These are phyloP conservation scores for Coemansia furcata DNA, from an alignment of 192 early-diverging fungal species.

Conservation along the genomic window DNA sequence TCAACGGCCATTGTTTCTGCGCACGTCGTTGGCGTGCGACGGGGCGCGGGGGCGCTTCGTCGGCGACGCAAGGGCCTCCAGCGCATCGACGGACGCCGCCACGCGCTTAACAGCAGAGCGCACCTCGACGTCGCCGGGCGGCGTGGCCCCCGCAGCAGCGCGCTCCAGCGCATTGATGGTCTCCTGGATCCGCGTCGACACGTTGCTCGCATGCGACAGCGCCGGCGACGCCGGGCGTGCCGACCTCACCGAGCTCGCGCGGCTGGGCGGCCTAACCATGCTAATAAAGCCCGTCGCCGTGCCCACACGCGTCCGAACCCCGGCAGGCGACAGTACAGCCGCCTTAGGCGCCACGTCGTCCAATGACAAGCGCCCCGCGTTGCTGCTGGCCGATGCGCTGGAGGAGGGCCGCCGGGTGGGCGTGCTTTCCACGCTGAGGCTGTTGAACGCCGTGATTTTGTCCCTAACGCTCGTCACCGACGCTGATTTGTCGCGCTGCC, in stretches of 20 bases:
- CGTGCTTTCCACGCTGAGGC: conserved; percentile 7
- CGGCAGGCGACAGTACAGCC: not conserved
- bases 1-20: not conserved
- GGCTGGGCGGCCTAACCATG: conserved; percentile 14
- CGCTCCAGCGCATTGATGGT: conserved; percentile 36
- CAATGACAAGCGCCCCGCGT: not conserved
- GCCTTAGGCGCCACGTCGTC: not conserved
- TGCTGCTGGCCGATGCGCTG: not conserved
- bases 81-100: not conserved
- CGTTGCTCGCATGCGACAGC: conserved; percentile 32
- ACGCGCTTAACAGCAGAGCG: conserved; percentile 21
- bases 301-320: conserved; percentile 13
- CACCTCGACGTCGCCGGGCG: not conserved
- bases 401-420: not conserved
- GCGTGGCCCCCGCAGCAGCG: conserved; percentile 1
- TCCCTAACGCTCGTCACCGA: conserved; percentile 33
- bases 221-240: conserved; percentile 38
- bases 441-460: conserved; percentile 40
- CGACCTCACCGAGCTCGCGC: conserved; percentile 4
- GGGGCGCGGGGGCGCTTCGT: conserved; percentile 37
- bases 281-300: conserved; percentile 44
- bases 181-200: conserved; percentile 33
- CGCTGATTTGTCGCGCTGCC: conserved; percentile 22
- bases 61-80: conserved; percentile 24
- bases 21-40: conserved; percentile 1